Evolutionary conservation across 495 filamentous ascomycete species (phyloP).

Genomic region (Aspergillus bertholletiae): DNA sequence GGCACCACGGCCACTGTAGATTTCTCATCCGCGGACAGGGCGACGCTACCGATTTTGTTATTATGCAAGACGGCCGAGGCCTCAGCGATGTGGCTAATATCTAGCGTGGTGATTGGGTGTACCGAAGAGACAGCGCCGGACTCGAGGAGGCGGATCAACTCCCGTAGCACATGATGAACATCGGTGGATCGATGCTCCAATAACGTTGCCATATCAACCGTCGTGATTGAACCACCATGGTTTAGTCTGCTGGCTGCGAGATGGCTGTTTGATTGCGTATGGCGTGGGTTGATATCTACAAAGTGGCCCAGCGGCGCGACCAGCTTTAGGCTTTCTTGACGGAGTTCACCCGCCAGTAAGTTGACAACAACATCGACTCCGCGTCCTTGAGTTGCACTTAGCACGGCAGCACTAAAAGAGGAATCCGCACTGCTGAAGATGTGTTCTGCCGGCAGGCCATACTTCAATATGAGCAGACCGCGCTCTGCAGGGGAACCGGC

Average conservation of each 20-base stretch:
- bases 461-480: slow-evolving; percentile 48
- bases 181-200: too few relatives aligned
- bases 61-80: too few relatives aligned
- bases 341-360: slow-evolving; percentile 42
- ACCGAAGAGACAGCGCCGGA: too few relatives aligned
- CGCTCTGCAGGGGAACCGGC: slow-evolving; percentile 56
- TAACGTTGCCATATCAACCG: too few relatives aligned
- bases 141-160: too few relatives aligned
- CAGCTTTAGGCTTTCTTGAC: slow-evolving; percentile 41
- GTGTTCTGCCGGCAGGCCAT: slow-evolving; percentile 35
- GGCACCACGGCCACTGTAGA: slow-evolving; percentile 17
- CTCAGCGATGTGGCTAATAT: too few relatives aligned
- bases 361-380: slow-evolving; percentile 67
- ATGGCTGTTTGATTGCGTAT: too few relatives aligned
- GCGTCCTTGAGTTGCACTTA: slow-evolving; percentile 40
- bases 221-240: too few relatives aligned
- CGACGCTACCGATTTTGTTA: too few relatives aligned
- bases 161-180: too few relatives aligned
- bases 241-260: too few relatives aligned
- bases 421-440: slow-evolving; percentile 41
- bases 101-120: too few relatives aligned
- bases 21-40: neutral
- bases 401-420: slow-evolving; percentile 47
- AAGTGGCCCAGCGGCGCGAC: neutral
- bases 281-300: slow-evolving; percentile 1